Percentiles rank a stretch among this genome's conserved stretches.
phyloP scores from a whole-genome alignment of 768 basidiomycete genomes.

The Tulasnella sp. region DNA sequence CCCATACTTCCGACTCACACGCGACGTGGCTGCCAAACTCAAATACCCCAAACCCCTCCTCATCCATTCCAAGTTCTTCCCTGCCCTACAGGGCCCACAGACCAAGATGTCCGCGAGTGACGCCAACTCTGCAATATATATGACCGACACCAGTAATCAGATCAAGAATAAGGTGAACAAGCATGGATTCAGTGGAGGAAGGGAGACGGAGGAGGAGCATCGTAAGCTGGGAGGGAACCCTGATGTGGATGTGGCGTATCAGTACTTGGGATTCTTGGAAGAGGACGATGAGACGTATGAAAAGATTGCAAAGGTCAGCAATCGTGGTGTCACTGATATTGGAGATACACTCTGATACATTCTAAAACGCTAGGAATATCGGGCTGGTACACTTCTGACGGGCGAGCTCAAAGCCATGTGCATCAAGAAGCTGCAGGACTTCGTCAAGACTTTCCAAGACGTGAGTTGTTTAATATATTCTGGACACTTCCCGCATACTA shows the following conservation, averaged over 20 bases:
- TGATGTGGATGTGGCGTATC: constrained; percentile 91
- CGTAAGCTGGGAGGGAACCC: constrained; percentile 77
- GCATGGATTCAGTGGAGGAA: constrained; percentile 93
- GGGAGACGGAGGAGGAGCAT: constrained; percentile 95
- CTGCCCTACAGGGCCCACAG: constrained; percentile 93
- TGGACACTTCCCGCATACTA: too few species aligned
- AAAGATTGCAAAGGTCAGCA: constrained; percentile 58
- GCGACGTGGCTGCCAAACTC: constrained; percentile 87
- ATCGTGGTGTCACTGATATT: neutral
- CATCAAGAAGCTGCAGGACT: constrained; percentile 69
- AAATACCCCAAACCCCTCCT: constrained; percentile 93
- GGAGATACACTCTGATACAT: neutral
- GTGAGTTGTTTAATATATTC: constrained; percentile 31
- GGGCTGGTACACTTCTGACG: constrained; percentile 74
- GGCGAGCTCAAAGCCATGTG: constrained; percentile 86
- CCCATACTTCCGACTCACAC: constrained; percentile 94
- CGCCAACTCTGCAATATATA: constrained; percentile 85
- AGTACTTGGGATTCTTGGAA: constrained; percentile 90
- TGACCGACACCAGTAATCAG: constrained; percentile 84
- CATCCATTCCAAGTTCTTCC: constrained; percentile 95
- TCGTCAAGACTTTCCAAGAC: constrained; percentile 80
- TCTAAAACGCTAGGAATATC: constrained; percentile 62
- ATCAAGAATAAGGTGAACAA: constrained; percentile 97
- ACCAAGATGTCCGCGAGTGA: constrained; percentile 99
- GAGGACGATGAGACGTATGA: constrained; percentile 88